Base-by-base conservation (phyloP, 495 filamentous ascomycete genomes). In the Daldinia concentrica region DNA sequence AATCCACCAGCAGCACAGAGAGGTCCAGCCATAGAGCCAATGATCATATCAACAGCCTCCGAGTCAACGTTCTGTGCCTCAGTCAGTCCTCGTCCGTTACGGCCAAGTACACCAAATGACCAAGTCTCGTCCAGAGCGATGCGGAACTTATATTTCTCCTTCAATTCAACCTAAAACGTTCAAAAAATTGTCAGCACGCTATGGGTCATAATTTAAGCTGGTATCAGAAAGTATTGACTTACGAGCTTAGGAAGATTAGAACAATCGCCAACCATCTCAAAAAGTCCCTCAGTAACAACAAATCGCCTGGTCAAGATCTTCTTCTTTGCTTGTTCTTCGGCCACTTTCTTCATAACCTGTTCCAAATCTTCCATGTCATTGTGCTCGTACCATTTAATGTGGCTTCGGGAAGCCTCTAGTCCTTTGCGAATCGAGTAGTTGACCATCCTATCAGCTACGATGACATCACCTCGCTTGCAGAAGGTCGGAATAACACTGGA, bases 21-120 rank as follows among this genome's bases (percentile, higher is more conserved):
- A 17, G 93, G 90, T 30, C 96, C 93, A 12, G 95, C 90, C 32
- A 99, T 87, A 54, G 94, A 81, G 36, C 96, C 96, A 66, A 98
- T 86, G 58, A 98, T 94, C 93, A 98, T 97, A 79, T 99, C 95
- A 55, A 98, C 90, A 58, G 93, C 89, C 0, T 87, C 86, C 0
- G 93, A 89, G 79, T 98, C 96, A 15, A 98, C 94, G 73, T 98
- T 97, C 71, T 97, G 95, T 26, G 94, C 92, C 77, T 99, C 96
- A 1, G 95, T 98, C 27, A 98, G 82, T 58, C 95, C 95, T 39
- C 93, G 89, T 32, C 96, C 96, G 39, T 92, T 97, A 55, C 93
- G 86, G 24, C 95, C 95, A 19, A 99, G 87, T 22, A 97, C 91
- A 60, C 94, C 96, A 78, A 97, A 99, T 3, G 93, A 97, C 88